Percentiles rank a stretch among this genome's conserved stretches.
These are phyloP conservation scores for Pyrenula aspistea DNA, from an alignment of 495 filamentous ascomycete genomes.

Conservation along the genomic window DNA sequence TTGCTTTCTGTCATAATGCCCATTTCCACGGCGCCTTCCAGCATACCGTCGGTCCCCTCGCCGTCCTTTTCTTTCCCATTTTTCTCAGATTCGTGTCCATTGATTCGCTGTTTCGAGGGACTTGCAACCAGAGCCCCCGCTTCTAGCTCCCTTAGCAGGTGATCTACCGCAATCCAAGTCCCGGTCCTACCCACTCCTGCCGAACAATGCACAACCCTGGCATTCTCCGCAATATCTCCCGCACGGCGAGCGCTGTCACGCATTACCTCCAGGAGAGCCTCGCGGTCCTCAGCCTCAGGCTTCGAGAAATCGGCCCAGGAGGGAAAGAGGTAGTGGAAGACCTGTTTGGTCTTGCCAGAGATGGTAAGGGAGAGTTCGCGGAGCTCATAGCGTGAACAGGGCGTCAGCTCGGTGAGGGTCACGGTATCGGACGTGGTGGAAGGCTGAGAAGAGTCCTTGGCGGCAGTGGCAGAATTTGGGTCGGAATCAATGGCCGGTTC, in stretches of 20 bases:
- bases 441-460: neutral
- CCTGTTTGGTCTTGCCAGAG: conserved; percentile 50
- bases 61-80: conserved; percentile 3
- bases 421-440: conserved; percentile 17
- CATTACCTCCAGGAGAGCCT: conserved; percentile 68
- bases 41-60: conserved; percentile 11
- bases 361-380: conserved; percentile 42
- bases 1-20: neutral
- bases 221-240: conserved; percentile 44
- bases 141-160: conserved; percentile 71
- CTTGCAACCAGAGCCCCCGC: conserved; percentile 45
- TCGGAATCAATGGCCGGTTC: neutral
- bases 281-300: conserved; percentile 67
- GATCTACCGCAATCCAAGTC: conserved; percentile 91
- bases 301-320: conserved; percentile 92
- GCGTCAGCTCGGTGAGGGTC: conserved; percentile 34
- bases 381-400: conserved; percentile 38
- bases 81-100: conserved; percentile 1
- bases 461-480: neutral
- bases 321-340: conserved; percentile 86
- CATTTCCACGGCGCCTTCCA: neutral
- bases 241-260: conserved; percentile 62
- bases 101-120: conserved; percentile 12
- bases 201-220: conserved; percentile 85
- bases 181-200: conserved; percentile 90